phyloP scores from a whole-genome alignment of 1,139 yeast genomes.

The Geotrichum fermentans region DNA sequence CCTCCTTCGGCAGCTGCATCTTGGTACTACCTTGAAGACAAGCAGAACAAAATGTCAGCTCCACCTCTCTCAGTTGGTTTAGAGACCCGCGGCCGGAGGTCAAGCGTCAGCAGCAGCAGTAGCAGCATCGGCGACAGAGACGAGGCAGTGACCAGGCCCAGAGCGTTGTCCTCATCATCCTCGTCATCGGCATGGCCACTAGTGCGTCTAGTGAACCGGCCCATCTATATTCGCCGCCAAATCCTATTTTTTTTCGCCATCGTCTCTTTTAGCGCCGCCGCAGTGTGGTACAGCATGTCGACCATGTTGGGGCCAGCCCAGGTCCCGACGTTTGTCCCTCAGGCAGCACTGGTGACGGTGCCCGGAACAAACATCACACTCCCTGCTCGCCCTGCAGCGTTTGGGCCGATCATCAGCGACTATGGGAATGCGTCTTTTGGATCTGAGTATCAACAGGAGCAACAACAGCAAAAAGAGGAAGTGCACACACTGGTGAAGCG shows the following conservation, averaged over 20 bases:
- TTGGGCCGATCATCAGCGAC: conserved; percentile 34
- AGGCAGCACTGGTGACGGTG: conserved; percentile 28
- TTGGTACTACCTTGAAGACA: no score
- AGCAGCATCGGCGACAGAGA: no score
- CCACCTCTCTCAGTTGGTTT: no score
- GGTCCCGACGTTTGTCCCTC: conserved; percentile 30
- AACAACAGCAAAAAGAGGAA: no score
- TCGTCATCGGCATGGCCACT: no score
- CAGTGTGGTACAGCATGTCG: conserved; percentile 8
- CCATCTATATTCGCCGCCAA: not conserved
- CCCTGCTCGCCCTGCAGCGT: conserved; percentile 38
- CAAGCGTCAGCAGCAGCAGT: no score
- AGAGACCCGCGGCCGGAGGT: no score
- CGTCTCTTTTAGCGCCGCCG: conserved; percentile 3
- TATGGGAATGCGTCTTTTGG: conserved; percentile 1
- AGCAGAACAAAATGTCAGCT: no score
- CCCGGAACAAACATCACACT: conserved; percentile 30
- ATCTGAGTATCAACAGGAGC: not conserved
- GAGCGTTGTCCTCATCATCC: no score
- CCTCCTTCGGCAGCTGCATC: no score
- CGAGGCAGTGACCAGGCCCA: no score
- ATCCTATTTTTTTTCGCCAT: not conserved
- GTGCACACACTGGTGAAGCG: not conserved
- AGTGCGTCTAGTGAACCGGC: not conserved
- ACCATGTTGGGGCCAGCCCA: conserved; percentile 4